These are phyloP conservation scores for Populus hybrid DNA, from an alignment of 441 rosid genomes.

Conservation along the genomic window DNA sequence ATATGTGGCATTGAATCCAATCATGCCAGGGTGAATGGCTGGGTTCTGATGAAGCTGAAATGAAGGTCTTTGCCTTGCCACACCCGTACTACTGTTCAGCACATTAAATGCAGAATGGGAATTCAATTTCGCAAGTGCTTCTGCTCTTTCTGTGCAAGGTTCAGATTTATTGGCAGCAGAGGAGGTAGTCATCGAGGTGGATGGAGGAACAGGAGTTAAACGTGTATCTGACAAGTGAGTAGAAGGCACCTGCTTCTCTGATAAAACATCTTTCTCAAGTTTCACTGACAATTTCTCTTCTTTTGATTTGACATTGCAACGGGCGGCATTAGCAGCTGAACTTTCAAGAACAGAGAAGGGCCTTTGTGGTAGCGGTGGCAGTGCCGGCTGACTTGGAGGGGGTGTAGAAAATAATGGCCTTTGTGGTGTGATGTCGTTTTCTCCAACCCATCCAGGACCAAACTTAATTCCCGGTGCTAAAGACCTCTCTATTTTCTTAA, in stretches of 20 bases:
- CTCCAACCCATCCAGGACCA: slow-evolving; percentile 99
- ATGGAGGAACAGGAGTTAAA: not conserved
- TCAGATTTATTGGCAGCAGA: not conserved
- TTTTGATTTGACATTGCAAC: not conserved
- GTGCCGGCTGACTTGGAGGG: not conserved
- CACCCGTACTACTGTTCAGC: not conserved
- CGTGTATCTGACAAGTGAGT: not conserved
- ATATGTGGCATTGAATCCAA: not conserved
- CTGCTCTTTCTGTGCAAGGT: not conserved
- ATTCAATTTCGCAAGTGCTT: not conserved
- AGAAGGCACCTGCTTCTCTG: not conserved
- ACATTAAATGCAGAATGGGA: not conserved
- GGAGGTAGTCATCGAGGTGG: not conserved
- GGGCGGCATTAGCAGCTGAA: not conserved
- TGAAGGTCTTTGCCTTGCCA: not conserved
- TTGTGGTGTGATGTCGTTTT: slow-evolving; percentile 42
- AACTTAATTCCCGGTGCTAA: slow-evolving; percentile 79
- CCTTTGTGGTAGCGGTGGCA: not conserved
- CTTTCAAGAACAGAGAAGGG: not conserved
- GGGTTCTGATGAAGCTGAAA: not conserved
- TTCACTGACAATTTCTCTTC: not conserved
- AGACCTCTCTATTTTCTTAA: slow-evolving; percentile 76
- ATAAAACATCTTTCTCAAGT: not conserved
- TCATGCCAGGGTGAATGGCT: not conserved
- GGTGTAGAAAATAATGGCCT: not conserved